Base-by-base conservation (phyloP, 2,329 filamentous ascomycete species). In the Huntiella moniliformis region DNA sequence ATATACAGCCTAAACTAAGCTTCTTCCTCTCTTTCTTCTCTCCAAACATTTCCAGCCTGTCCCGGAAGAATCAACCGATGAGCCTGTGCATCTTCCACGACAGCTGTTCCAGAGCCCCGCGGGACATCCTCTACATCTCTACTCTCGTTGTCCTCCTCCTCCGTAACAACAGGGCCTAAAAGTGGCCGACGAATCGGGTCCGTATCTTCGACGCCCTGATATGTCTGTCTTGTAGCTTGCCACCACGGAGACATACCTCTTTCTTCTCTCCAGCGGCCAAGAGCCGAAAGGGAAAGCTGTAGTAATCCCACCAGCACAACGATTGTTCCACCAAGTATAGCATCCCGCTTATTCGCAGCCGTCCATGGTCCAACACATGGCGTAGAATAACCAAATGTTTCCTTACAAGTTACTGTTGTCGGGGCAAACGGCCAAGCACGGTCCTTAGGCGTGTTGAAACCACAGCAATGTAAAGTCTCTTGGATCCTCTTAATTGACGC, bases 401-500 rank as follows among this genome's bases (percentile, higher is more conserved):
- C 56, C 4, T 60, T 52, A 54, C 77, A 79, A 42, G 43, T 54
- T 51, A 45, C 61, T 47, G 45, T 50, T 34, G 43, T 44, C 1
- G 45, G 51, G 0, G 64, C 63, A 49, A 80, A 82, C 0, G 79
- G 80, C 63, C 69, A 82, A 0, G 71, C 69, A 52, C 70, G 71
- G 54, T 85, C 77, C 28, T 56, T 58, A 22, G 73, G 56, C 4
- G 63, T 67, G 46, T 66, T 66, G 32, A 82, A 63, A 0, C 80
- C 80, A 52, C 80, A 85, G 61, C 80, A 85, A 5, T 68, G 56
- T 31, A 82, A 68, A 0, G 67, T 57, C 55, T 84, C 74, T 54
- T 85, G 80, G 43, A 85, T 77, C 2, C 60, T 58, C 37, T 66
- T 62, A 47, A 84, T 69, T 2, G 64, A 57, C 1, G 53, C 51